Base-by-base conservation (phyloP, 768 basidiomycete genomes). In the Tylopilus balloui region DNA sequence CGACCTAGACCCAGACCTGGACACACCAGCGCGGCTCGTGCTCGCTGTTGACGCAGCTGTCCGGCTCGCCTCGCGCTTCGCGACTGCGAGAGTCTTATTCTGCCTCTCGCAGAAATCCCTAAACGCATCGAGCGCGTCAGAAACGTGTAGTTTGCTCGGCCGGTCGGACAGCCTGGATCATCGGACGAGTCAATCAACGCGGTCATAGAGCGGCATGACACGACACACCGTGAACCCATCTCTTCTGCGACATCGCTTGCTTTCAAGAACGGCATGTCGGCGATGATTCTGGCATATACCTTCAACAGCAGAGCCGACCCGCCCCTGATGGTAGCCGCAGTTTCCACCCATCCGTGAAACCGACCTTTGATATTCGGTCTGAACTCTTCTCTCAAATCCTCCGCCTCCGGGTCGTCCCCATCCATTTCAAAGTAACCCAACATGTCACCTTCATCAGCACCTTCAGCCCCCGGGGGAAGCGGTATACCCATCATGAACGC, bases 401-500 rank as follows among this genome's bases (percentile, higher is more conserved):
- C 81, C 36, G 78, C 54, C 50, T 84, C 82, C 0, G 78, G 70
- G 42, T 84, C 81, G 11, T 68, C 61, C 11, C 71, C 69, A 27
- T 79, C 77, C 21, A 79, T 42, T 43, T 82, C 81, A 13, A 80
- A 64, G 54, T 74, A 78, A 10, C 72, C 73, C 7, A 79, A 51
- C 31, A 77, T 62, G 48, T 84, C 83, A 8, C 67, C 57, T 1
- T 69, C 76, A 11, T 78, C 75, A 3, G 37, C 64, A 51, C 59
- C 71, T 38, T 67, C 71, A 25, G 66, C 63, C 0, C 70, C 69
- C 0, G 68, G 70, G 3, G 71, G 65, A 10, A 75, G 45, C 2
- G 77, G 75, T 19, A 80, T 47, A 1, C 79, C 79, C 61, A 83
- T 78, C 73, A 86, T 77, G 74, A 84, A 76, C 14, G 82, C 81